phyloP scores from a whole-genome alignment of 805 yeast genomes.

The Cyberlindnera euphorbiae region DNA sequence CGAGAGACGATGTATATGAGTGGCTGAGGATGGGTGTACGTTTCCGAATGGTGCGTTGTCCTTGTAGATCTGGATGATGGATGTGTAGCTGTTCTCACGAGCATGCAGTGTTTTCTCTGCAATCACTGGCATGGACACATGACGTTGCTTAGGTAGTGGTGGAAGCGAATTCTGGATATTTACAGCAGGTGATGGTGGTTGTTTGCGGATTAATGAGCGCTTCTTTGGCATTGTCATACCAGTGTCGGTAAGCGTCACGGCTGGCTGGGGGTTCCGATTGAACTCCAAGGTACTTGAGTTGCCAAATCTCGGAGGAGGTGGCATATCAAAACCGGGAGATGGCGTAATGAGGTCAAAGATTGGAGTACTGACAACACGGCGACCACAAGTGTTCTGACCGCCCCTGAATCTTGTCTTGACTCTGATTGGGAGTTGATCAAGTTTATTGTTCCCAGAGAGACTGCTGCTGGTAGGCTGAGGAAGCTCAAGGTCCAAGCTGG shows the following conservation, averaged over 20 bases:
- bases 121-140: constrained; percentile 12
- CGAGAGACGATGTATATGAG: constrained; percentile 1
- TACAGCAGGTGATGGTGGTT: constrained; percentile 2
- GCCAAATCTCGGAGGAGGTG: constrained; percentile 2
- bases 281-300: too few relatives aligned
- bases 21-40: background rate
- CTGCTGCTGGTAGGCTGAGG: constrained; percentile 3
- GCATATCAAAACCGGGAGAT: background rate
- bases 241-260: too few relatives aligned
- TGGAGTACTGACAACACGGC: constrained; percentile 22
- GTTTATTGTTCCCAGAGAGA: background rate
- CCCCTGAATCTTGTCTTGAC: constrained; percentile 19
- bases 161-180: background rate
- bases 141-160: constrained; percentile 3
- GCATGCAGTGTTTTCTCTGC: background rate
- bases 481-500: constrained; percentile 6
- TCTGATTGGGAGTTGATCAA: constrained; percentile 18
- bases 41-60: constrained; percentile 11
- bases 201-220: too few relatives aligned
- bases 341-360: constrained; percentile 16
- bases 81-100: constrained; percentile 3
- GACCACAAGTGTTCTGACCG: constrained; percentile 5
- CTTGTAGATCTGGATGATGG: constrained; percentile 16
- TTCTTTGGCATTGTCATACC: too few relatives aligned
- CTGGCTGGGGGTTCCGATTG: too few relatives aligned